Base-by-base conservation (phyloP, 148 eudicot species). In the Chenopodium formosanum region DNA sequence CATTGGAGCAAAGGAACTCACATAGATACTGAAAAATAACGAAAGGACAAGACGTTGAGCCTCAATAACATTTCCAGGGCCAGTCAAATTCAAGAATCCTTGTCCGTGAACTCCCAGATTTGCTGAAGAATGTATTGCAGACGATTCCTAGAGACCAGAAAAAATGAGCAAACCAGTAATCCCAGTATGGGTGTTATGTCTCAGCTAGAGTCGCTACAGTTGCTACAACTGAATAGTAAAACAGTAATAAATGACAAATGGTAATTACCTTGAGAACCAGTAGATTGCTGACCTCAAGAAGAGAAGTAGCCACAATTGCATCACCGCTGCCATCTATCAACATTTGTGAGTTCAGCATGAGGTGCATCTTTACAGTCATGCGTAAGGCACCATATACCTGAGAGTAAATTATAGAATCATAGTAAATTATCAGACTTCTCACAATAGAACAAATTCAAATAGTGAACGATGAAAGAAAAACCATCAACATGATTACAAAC, bases 51-150 rank as follows among this genome's bases (percentile, higher is more conserved):
- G 88, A 66, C 90, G 99, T 80, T 96, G 95, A 84, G 98, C 99
- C 91, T 96, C 98, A 83, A 96, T 89, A 70, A 94, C 64, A 89
- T 94, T 94, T 85, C 99, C 99, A 48, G 93, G 90, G 75, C 99
- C 99, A 80, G 98, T 83, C 88, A 96, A 84, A 84, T 96, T 94
- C 86, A 96, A 73, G 70, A 87, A 90, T 62, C 99, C 99, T 87
- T 96, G 99, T 78, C 99, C 99, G 86, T 96, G 98, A 83, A 96
- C 82, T 85, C 97, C 99, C 87, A 96, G 84, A 90, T 96, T 90
- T 70, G 95, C 95, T 84, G 92, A 89, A 63, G 99, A 96, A 58
- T 80, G 98, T 81, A 96, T 94, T 69, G 88, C 85, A 77, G 99
- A 96, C 69, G 98, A 91, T 75, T 87, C 94, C 99, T 96, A 77